A percentile compares a stretch with the other conserved stretches of the same genome.
These are phyloP conservation scores for Hanseniaspora gamundiae DNA, from an alignment of 1,139 yeast genomes.

Conservation along the genomic window DNA sequence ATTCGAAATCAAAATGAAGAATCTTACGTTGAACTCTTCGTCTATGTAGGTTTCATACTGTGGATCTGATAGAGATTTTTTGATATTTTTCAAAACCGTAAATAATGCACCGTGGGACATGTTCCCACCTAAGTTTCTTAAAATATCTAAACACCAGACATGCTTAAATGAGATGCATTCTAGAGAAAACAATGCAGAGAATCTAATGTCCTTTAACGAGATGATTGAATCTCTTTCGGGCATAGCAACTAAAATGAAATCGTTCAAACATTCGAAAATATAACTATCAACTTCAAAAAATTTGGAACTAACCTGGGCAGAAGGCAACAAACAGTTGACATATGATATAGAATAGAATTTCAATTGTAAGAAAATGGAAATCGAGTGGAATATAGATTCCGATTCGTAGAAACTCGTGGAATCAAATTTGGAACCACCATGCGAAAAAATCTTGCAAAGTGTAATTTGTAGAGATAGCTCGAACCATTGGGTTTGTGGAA, in stretches of 20 bases:
- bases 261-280: conserved; percentile 58
- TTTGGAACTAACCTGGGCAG: conserved; percentile 42
- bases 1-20: conserved; percentile 48
- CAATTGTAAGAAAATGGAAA: conserved; percentile 40
- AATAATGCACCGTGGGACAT: conserved; percentile 76
- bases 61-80: conserved; percentile 29
- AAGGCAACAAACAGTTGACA: conserved; percentile 37
- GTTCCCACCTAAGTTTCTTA: conserved; percentile 79
- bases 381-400: not conserved
- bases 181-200: conserved; percentile 54
- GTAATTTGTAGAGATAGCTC: conserved; percentile 52
- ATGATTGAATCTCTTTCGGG: conserved; percentile 7
- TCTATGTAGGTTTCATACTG: conserved; percentile 21
- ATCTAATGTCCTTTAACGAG: conserved; percentile 40
- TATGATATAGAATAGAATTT: conserved; percentile 62
- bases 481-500: conserved; percentile 56
- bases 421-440: conserved; percentile 39
- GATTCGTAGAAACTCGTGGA: conserved; percentile 36
- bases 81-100: conserved; percentile 54
- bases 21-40: conserved; percentile 40
- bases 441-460: conserved; percentile 54
- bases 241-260: conserved; percentile 46
- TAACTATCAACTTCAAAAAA: conserved; percentile 69
- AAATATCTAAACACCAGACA: conserved; percentile 64
- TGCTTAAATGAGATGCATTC: conserved; percentile 61